A percentile compares a stretch with the other conserved stretches of the same genome.
Evolutionary conservation across 2,329 filamentous ascomycete species (phyloP).

Genomic region (Botrytis sinoallii): DNA sequence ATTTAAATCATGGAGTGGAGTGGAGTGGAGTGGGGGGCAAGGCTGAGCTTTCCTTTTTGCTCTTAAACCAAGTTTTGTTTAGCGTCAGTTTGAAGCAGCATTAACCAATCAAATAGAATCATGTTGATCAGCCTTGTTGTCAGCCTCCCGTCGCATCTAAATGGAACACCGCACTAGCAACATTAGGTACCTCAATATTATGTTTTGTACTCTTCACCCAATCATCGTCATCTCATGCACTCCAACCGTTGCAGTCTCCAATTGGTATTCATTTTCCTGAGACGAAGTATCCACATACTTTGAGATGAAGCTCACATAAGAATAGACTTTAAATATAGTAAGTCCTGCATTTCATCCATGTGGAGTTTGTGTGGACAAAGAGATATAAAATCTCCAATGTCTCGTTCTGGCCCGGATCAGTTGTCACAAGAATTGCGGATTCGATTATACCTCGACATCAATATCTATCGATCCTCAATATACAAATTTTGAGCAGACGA

Average conservation of each 20-base stretch:
- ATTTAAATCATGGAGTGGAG: neutral
- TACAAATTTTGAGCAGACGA: neutral
- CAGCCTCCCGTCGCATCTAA: neutral
- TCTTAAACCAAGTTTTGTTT: neutral
- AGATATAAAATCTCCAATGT: neutral
- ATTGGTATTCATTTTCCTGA: neutral
- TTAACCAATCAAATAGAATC: neutral
- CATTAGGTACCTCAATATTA: neutral
- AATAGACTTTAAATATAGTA: neutral
- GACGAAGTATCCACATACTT: neutral
- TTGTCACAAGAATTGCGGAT: neutral
- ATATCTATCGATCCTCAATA: neutral
- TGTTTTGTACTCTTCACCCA: neutral
- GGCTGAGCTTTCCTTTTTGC: neutral
- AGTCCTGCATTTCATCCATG: neutral
- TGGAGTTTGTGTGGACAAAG: neutral
- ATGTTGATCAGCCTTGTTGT: neutral
- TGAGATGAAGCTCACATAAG: slow-evolving; percentile 3
- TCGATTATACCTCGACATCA: neutral
- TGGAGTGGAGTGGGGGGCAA: neutral
- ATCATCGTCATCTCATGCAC: neutral
- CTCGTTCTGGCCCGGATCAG: neutral
- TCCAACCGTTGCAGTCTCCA: neutral
- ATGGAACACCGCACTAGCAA: neutral
- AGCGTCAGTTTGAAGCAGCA: neutral